phyloP scores from a whole-genome alignment of 371 early-diverging fungal species.

The Mucor piriformis region DNA sequence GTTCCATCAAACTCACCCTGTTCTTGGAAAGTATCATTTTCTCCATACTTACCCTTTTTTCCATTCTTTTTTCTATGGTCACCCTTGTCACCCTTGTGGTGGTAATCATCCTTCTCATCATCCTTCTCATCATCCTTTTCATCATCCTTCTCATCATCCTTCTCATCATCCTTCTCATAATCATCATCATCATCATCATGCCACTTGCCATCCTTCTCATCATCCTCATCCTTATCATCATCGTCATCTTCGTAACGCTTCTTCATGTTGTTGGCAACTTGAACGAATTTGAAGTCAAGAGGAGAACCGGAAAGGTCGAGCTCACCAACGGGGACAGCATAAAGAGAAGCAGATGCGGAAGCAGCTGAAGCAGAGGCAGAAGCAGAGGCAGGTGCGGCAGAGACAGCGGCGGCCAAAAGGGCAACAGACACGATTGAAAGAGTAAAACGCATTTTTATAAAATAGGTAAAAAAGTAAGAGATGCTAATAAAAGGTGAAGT shows the following conservation, averaged over 20 bases:
- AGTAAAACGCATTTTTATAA: slow-evolving; percentile 39
- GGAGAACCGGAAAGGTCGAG: background rate
- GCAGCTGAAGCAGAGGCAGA: slow-evolving; percentile 16
- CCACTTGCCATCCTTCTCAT: background rate
- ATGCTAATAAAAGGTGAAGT: too few relatives aligned
- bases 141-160: background rate
- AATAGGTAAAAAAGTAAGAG: too few relatives aligned
- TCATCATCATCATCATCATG: slow-evolving; percentile 15
- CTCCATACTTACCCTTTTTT: background rate
- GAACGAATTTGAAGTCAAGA: background rate
- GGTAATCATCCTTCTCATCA: background rate
- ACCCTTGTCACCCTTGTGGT: background rate
- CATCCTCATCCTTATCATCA: background rate
- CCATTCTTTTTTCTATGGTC: background rate
- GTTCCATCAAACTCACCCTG: too few relatives aligned
- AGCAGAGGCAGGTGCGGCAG: slow-evolving; percentile 24
- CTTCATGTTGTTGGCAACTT: slow-evolving; percentile 1
- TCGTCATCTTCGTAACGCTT: slow-evolving; percentile 6
- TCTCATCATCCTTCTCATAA: background rate
- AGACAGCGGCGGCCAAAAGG: slow-evolving; percentile 31
- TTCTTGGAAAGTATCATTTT: too few relatives aligned
- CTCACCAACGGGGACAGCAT: background rate
- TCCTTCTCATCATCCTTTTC: background rate
- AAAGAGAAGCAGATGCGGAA: slow-evolving; percentile 1
- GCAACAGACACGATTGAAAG: slow-evolving; percentile 40